These are phyloP conservation scores for Macrotyloma uniflorum DNA, from an alignment of 306 rosid genomes.

Conservation along the genomic window DNA sequence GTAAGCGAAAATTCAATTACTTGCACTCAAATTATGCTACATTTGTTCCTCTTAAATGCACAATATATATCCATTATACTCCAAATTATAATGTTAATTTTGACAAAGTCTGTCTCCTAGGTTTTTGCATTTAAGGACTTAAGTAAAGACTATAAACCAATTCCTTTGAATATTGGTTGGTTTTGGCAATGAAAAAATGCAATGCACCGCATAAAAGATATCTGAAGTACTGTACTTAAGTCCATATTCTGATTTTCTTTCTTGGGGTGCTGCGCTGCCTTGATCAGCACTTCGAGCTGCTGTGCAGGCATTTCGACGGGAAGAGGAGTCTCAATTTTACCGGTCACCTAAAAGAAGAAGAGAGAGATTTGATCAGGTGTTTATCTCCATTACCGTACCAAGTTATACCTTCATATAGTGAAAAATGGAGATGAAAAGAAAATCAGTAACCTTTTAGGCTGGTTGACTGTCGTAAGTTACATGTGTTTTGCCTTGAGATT, in stretches of 20 bases:
- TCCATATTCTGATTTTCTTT: conserved; percentile 22
- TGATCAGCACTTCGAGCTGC: conserved; percentile 89
- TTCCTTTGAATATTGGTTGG: background rate
- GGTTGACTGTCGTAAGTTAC: conserved; percentile 1
- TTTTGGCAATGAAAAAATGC: background rate
- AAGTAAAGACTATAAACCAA: background rate
- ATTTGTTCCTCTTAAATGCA: background rate
- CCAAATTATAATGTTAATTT: background rate
- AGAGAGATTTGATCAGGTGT: conserved; percentile 91
- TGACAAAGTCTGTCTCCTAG: background rate
- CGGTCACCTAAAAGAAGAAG: conserved; percentile 81
- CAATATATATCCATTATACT: background rate
- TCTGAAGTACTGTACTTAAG: background rate
- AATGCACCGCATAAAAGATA: background rate
- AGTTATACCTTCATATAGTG: conserved; percentile 12
- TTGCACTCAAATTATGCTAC: background rate
- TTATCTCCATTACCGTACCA: conserved; percentile 33
- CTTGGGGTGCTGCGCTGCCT: conserved; percentile 33
- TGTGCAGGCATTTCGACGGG: conserved; percentile 88
- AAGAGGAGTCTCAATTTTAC: conserved; percentile 79
- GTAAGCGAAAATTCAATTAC: conserved; percentile 58
- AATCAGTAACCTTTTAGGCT: background rate
- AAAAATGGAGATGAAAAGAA: conserved; percentile 16
- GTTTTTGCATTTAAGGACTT: background rate
- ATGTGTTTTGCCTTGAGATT: conserved; percentile 30